Conservation (phyloP, 768 basidiomycete genomes). For the Tylopilus sp. region DNA sequence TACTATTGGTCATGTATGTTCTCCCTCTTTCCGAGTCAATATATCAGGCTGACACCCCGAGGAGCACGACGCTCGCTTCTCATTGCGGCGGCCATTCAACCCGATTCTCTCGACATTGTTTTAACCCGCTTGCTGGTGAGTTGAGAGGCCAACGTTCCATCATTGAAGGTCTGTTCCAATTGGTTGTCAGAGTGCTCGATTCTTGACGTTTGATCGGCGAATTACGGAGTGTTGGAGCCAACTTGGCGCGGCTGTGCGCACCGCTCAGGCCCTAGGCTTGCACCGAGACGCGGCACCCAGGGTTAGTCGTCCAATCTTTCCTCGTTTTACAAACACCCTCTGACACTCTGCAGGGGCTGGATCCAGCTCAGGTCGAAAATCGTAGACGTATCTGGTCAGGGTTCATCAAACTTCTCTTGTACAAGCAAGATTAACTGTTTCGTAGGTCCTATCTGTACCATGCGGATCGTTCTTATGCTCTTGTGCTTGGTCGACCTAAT, state of each 20-base stretch:
- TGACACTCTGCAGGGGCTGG: conserved; percentile 51
- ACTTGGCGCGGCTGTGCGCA: conserved; percentile 87
- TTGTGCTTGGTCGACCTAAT: conserved; percentile 87
- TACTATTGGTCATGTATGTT: conserved; percentile 95
- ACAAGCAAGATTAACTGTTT: conserved; percentile 5
- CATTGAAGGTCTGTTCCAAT: conserved; percentile 9
- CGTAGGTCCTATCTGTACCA: conserved; percentile 87
- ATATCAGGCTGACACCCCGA: conserved; percentile 17
- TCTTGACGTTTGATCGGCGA: conserved; percentile 68
- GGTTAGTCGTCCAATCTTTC: conserved; percentile 41
- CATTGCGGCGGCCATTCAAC: conserved; percentile 90
- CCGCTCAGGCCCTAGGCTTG: conserved; percentile 89
- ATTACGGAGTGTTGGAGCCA: conserved; percentile 98
- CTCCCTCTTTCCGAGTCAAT: neutral
- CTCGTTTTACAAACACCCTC: neutral
- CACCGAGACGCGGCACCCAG: conserved; percentile 86
- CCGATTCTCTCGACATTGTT: conserved; percentile 91
- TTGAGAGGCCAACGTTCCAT: neutral
- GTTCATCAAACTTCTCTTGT: neutral
- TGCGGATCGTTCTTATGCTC: conserved; percentile 87
- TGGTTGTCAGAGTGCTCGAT: conserved; percentile 58
- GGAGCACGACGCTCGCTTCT: conserved; percentile 83
- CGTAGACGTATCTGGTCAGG: conserved; percentile 82
- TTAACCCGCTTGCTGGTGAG: conserved; percentile 77
- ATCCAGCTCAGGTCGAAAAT: conserved; percentile 78